Evolutionary conservation across 352 stramenopile species (phyloP), one percentile per base, ranked within the genome.

Genomic region (Phytophthora fragariae): DNA sequence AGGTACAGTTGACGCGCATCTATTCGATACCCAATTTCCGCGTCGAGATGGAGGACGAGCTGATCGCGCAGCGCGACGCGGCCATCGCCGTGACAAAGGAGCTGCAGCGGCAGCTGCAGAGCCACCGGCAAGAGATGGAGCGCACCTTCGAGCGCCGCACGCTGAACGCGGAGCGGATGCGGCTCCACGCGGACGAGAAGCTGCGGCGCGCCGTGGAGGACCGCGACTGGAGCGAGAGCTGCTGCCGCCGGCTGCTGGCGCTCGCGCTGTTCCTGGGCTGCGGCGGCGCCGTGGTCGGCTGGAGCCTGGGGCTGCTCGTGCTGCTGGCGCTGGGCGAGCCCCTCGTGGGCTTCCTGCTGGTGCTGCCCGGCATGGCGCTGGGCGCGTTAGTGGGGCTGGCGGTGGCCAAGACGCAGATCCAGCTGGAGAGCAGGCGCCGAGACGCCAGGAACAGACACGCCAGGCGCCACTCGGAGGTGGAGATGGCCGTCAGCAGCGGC

Each of bases 21-120:
- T 49, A 5, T 46, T 46, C 1, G 11, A 31, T 37, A 8, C 82
- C 65, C 11, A 1, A 54, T 24, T 3, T 12, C 47, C 10, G 17
- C 47, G 14, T 29, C 15, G 80, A 87, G 44, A 81, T 93, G 86
- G 86, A 93, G 57, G 84, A 91, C 60, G 86, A 93, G 72, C 73
- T 93, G 24, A 80, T 86, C 31, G 86, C 86, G 44, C 86, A 93
- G 83, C 84, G 86, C 41, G 86, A 93, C 53, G 86, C 86, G 24
- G 86, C 86, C 37, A 90, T 93, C 63, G 86, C 86, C 56, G 86
- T 93, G 58, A 89, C 83, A 19, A 89, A 89, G 65, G 86, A 93
- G 77, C 76, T 93, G 24, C 86, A 92, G 74, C 75, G 80, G 14
- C 82, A 93, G 65, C 62, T 91, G 65, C 78, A 91, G 58, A 76